Evolutionary conservation across 208 protist genomes (phyloP), one percentile per base, ranked within the genome.

Genomic region (Leptomonas pyrrhocoris): DNA sequence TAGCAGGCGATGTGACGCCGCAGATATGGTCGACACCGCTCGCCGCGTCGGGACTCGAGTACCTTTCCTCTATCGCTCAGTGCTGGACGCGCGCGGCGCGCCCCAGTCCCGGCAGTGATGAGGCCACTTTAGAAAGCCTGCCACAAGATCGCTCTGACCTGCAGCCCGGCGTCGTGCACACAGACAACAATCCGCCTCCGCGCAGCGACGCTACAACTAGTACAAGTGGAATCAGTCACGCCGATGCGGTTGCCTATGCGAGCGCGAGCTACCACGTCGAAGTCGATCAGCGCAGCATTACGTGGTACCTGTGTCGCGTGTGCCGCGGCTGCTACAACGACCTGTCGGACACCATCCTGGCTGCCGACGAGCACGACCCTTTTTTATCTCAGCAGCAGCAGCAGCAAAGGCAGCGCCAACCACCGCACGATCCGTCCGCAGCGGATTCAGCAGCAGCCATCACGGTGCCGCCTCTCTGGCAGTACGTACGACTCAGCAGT

Each of bases 271-370:
- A 71, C 49, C 56, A 58, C 11, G 27, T 38, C 1, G 55, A 63
- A 8, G 46, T 77, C 23, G 71, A 77, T 50, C 18, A 18, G n/a
- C 63, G n/a, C 31, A 0, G 38, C 28, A 28, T 69, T 19, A 66
- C 55, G 43, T 77, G 71, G 71, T 77, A 77, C 25, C 63, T 77
- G 12, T 77, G 71, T 57, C 71, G 71, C 11, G 63, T 77, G 21
- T 77, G 71, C 59, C 18, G 43, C 18, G 34, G 13, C 38, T 77
- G 71, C 71, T 61, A 77, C 49, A 63, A 71, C 34, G 25, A 16
- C 18, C 34, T 77, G 27, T 8, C 57, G 27, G 46, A 64, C 34
- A 34, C 51, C 38, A 63, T 75, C 51, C 45, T 68, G n/a, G 69
- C 62, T 38, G 61, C 69, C 16, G n/a, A 75, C 61, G 61, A 75